phyloP scores from a whole-genome alignment of 2,329 filamentous ascomycete species.

The Botrytis cinerea region DNA sequence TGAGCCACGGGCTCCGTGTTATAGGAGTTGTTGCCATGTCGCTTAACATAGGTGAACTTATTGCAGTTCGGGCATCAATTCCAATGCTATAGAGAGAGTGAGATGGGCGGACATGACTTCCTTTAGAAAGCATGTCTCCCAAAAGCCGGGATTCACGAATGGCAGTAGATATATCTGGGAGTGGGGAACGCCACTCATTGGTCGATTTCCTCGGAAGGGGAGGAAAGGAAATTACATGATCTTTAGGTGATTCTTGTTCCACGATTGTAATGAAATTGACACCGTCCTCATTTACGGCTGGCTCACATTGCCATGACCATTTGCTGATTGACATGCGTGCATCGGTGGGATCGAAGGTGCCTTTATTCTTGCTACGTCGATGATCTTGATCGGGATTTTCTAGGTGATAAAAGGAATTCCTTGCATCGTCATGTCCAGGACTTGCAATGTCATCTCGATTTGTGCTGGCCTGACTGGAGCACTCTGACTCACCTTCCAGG shows the following conservation, averaged over 20 bases:
- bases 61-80: constrained; percentile 29
- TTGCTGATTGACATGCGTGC: constrained; percentile 33
- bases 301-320: constrained; percentile 30
- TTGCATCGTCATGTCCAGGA: background rate
- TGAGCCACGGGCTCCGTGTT: background rate
- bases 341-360: constrained; percentile 33
- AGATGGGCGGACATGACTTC: background rate
- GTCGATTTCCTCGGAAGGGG: constrained; percentile 35
- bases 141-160: constrained; percentile 6
- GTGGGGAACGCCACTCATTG: constrained; percentile 36
- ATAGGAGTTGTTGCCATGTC: constrained; percentile 2
- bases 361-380: constrained; percentile 19
- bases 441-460: constrained; percentile 4
- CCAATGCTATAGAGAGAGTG: constrained; percentile 33
- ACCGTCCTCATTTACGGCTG: constrained; percentile 23
- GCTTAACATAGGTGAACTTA: constrained; percentile 5
- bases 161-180: constrained; percentile 32
- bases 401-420: background rate
- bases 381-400: background rate
- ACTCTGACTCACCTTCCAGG: background rate
- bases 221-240: constrained; percentile 35
- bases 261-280: background rate
- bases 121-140: background rate
- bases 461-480: constrained; percentile 5
- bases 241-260: constrained; percentile 27